Evolutionary conservation across 1,139 yeast species (phyloP).

Genomic region (Ogataea hybrid): DNA sequence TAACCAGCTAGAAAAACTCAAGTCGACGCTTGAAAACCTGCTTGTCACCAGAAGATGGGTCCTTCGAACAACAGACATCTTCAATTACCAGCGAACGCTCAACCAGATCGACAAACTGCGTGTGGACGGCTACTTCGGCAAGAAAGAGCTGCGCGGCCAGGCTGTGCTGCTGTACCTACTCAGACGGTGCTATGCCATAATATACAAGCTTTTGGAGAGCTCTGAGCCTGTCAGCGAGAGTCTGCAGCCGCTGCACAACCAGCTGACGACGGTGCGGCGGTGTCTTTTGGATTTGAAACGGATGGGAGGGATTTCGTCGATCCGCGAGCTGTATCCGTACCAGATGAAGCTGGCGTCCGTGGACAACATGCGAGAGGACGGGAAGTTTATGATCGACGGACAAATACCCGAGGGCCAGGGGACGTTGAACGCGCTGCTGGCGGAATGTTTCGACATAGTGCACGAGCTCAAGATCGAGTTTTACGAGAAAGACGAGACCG

Average conservation of each 20-base stretch:
- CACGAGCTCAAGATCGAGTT: constrained; percentile 89
- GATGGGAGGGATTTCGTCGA: constrained; percentile 84
- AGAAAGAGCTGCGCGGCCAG: constrained; percentile 48
- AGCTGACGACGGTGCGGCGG: constrained; percentile 83
- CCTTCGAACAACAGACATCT: constrained; percentile 88
- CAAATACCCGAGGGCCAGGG: constrained; percentile 98
- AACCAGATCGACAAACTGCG: constrained; percentile 72
- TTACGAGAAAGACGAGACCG: constrained; percentile 52
- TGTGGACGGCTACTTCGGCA: constrained; percentile 53
- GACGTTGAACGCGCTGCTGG: constrained; percentile 79
- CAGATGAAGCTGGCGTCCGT: constrained; percentile 90
- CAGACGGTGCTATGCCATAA: constrained; percentile 85
- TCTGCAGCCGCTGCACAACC: constrained; percentile 89
- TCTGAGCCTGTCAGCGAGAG: constrained; percentile 96
- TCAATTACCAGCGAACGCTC: constrained; percentile 71
- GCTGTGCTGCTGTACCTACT: constrained; percentile 71
- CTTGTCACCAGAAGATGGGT: constrained; percentile 96
- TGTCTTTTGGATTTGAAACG: constrained; percentile 87
- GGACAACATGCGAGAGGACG: constrained; percentile 83
- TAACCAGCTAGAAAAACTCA: constrained; percentile 57
- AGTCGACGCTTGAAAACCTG: constrained; percentile 73
- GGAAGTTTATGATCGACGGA: constrained; percentile 83
- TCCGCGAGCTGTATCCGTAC: constrained; percentile 90
- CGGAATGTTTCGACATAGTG: constrained; percentile 91
- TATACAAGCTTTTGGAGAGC: constrained; percentile 84